Base-by-base conservation (phyloP, 108 stramenopile genomes). In the Cyclotella atomus region DNA sequence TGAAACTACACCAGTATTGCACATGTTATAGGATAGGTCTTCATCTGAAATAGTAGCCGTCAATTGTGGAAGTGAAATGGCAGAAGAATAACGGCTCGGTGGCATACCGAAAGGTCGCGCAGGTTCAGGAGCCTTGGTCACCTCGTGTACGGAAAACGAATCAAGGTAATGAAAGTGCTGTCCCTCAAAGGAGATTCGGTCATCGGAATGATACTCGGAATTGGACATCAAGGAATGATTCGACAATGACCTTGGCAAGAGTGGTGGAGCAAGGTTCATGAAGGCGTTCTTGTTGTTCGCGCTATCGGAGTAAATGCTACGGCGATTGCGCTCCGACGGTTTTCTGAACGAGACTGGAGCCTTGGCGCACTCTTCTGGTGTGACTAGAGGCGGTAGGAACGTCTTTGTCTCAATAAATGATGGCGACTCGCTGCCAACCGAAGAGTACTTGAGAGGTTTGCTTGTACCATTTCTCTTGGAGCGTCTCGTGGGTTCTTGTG, bases 121-220 rank as follows among this genome's bases (percentile, higher is more conserved):
- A 23, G 52, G 29, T 59, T 34, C 57, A 59, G 57, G 57, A 33
- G 57, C 33, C 33, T 59, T 32, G 15, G 57, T 6, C 29, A 2
- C 2, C 16, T 59, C 57, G 10, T 59, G 33, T 1, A 59, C 10
- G 2, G 57, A 2, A 35, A 59, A 59, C 15, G 63, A 64, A 44
- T 87, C 87, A 10, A 87, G 71, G 59, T 87, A 87, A 29, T 77
- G 73, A 49, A 87, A 87, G 36, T 81, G 77, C 21, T 79, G 81
- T 0, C 87, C 87, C 57, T 87, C 87, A 55, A 87, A 87, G 72
- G 77, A 84, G 17, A 84, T 63, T 30, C 73, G 34, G 44, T 87
- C 86, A n/a, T 83, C 83, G 23, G 47, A 80, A 52, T 80, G 73
- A 16, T 33, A 44, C 24, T 50, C 45, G 24, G 9, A 33, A 33